A percentile compares a stretch with the other conserved stretches of the same genome.
Conservation (phyloP, 257 asterid genomes). For the Asclepias syriaca region DNA sequence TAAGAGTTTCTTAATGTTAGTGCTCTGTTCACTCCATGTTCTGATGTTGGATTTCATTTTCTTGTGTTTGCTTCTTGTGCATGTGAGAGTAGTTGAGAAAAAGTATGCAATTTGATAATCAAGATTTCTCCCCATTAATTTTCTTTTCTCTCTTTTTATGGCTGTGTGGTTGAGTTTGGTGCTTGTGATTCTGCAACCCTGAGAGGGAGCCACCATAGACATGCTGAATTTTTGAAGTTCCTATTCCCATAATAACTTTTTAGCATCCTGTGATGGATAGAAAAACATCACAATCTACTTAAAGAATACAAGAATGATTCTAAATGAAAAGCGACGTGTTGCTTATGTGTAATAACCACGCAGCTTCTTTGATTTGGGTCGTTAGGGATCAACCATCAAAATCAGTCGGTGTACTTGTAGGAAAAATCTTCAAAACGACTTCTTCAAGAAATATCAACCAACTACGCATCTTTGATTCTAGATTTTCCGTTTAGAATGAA, state of each 20-base stretch:
- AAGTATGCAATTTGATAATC: no score
- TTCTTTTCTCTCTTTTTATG: background rate
- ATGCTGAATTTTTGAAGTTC: no score
- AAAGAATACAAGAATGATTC: background rate
- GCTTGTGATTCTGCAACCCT: no score
- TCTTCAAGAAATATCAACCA: no score
- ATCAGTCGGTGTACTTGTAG: background rate
- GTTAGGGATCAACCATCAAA: background rate
- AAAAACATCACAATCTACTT: background rate
- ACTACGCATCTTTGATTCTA: background rate
- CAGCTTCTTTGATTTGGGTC: background rate
- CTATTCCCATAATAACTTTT: no score
- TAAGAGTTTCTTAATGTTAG: background rate
- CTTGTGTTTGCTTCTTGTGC: no score
- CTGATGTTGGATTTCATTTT: background rate
- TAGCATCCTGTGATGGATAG: background rate
- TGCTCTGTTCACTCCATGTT: background rate
- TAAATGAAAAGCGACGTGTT: background rate
- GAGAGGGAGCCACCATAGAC: no score
- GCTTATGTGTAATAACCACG: constrained; percentile 30
- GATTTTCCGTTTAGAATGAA: no score
- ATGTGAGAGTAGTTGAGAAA: no score
- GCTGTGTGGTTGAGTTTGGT: background rate
- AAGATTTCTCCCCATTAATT: no score
- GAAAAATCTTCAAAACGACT: background rate